Conservation (phyloP, 106 monocot species). For the Gastrodia elata region DNA sequence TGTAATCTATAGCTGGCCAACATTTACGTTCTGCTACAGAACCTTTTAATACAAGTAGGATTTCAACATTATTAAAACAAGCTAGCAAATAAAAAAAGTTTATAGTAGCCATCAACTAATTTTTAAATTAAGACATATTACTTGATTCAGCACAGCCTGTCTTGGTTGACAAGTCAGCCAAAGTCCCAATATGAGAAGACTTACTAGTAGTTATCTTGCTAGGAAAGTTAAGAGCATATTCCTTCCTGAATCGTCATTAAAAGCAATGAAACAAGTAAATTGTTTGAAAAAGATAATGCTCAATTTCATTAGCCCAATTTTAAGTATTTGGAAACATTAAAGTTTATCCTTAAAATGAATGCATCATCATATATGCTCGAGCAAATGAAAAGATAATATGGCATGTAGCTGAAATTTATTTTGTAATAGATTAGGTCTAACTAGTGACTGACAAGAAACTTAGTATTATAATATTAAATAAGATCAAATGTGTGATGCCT, state of each 20-base stretch:
- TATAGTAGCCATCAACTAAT: background rate
- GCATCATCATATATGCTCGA: background rate
- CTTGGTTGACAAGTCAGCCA: background rate
- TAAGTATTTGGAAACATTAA: background rate
- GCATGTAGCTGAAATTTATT: background rate
- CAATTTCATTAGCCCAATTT: background rate
- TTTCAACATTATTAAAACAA: background rate
- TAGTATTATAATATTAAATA: background rate
- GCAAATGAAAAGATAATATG: background rate
- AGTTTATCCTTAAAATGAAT: background rate
- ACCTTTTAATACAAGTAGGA: background rate
- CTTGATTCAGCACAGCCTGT: conserved; percentile 1
- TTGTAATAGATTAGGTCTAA: too few relatives aligned
- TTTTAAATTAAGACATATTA: background rate
- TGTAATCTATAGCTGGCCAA: conserved; percentile 19
- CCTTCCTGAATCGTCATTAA: background rate
- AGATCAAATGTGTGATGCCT: background rate
- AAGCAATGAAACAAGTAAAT: background rate
- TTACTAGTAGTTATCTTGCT: background rate
- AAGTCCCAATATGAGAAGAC: background rate
- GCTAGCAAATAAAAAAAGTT: background rate
- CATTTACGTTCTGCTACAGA: conserved; percentile 17
- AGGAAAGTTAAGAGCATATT: conserved; percentile 3
- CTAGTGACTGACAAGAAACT: background rate
- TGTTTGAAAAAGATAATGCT: background rate